These are phyloP conservation scores for Colletotrichum coccodes DNA, from an alignment of 2,329 filamentous ascomycete species.

Conservation along the genomic window DNA sequence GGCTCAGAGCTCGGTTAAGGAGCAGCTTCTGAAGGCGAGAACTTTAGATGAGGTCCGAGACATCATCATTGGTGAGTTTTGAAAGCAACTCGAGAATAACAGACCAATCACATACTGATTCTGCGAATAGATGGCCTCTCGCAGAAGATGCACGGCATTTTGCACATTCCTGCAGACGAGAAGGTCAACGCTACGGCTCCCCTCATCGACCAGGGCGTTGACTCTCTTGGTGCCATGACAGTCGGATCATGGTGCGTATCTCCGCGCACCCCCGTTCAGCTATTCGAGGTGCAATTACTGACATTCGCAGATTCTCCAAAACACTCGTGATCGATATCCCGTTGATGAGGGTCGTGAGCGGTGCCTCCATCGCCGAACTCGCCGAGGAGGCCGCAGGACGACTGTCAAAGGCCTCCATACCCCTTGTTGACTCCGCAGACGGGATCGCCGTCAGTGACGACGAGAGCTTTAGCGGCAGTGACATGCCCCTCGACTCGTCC, in stretches of 20 bases:
- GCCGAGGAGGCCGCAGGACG: conserved; percentile 7
- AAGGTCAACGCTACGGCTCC: background rate
- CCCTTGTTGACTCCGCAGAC: background rate
- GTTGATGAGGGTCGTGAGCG: conserved; percentile 55
- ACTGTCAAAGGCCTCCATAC: background rate
- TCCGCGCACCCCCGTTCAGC: background rate
- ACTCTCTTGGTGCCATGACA: conserved; percentile 41
- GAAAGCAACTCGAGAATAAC: background rate
- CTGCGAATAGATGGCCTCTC: background rate
- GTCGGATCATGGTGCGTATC: conserved; percentile 56
- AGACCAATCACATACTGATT: background rate
- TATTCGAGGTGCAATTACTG: background rate
- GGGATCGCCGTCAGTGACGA: background rate
- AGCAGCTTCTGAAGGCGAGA: background rate
- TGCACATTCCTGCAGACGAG: conserved; percentile 8
- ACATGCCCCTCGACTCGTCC: background rate
- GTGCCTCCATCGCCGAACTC: conserved; percentile 36
- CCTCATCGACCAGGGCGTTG: conserved; percentile 36
- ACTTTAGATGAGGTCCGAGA: conserved; percentile 4
- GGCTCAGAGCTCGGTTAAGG: background rate
- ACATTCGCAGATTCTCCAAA: conserved; percentile 51
- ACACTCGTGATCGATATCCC: conserved; percentile 54
- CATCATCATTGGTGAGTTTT: conserved; percentile 1
- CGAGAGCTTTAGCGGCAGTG: background rate
- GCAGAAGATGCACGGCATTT: conserved; percentile 4